Conservation (phyloP, 2,329 filamentous ascomycete genomes). For the Colletotrichum tropicicola region DNA sequence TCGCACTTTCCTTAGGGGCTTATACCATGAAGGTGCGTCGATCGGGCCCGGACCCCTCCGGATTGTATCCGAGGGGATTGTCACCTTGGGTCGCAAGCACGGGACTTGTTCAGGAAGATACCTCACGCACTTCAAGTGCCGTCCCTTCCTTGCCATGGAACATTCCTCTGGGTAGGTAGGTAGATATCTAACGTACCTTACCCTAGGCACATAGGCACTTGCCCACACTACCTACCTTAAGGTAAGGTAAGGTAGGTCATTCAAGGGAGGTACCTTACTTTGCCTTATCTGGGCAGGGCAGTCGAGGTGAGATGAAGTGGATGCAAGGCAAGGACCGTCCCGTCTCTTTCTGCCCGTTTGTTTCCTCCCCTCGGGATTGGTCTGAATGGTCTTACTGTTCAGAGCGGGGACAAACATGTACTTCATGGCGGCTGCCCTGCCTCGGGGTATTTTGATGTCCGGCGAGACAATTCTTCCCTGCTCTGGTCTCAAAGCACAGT, state of each 20-base stretch:
- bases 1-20: too few relatives aligned
- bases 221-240: too few relatives aligned
- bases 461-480: not conserved
- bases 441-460: not conserved
- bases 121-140: not conserved
- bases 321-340: conserved; percentile 12
- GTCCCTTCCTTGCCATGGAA: not conserved
- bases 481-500: too few relatives aligned
- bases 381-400: not conserved
- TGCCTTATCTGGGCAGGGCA: too few relatives aligned
- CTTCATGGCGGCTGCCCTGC: not conserved
- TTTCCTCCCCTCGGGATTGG: not conserved
- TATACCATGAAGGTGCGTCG: not conserved
- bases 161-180: not conserved
- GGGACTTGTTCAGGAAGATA: not conserved
- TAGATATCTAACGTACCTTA: not conserved
- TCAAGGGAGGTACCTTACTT: conserved; percentile 4
- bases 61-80: not conserved
- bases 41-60: not conserved
- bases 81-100: not conserved
- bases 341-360: not conserved
- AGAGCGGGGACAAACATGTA: not conserved
- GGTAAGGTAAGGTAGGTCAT: not conserved
- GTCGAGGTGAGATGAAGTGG: not conserved
- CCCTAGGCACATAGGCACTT: not conserved